Percentiles rank a stretch among this genome's conserved stretches.
These are phyloP conservation scores for Rhazya stricta DNA, from an alignment of 257 asterid species.

Conservation along the genomic window DNA sequence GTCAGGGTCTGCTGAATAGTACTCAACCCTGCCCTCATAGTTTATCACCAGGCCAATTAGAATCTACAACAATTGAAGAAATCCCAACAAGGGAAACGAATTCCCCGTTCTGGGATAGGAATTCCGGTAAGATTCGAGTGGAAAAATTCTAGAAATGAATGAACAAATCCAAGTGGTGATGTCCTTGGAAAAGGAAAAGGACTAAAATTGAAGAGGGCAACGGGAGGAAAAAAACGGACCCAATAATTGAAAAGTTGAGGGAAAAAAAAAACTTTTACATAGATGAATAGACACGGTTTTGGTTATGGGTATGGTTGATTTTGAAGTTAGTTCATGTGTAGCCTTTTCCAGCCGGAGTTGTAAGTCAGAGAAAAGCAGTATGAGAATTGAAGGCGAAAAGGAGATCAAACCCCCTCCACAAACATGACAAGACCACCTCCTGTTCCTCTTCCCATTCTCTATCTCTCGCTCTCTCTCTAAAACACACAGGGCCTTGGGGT, in stretches of 20 bases:
- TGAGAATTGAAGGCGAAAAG: conserved; percentile 48
- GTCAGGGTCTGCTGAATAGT: conserved; percentile 87
- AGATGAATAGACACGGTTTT: background rate
- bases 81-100: background rate
- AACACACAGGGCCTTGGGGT: background rate
- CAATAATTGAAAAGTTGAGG: background rate
- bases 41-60: conserved; percentile 10
- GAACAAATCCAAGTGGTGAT: background rate
- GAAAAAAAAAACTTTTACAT: background rate
- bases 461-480: conserved; percentile 22
- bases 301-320: background rate
- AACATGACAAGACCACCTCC: conserved; percentile 10
- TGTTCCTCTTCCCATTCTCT: conserved; percentile 18
- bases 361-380: conserved; percentile 3
- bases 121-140: background rate
- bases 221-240: background rate
- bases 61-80: background rate
- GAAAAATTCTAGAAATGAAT: background rate
- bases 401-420: conserved; percentile 48
- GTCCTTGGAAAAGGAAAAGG: background rate
- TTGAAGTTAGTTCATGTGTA: background rate
- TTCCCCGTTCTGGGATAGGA: conserved; percentile 1
- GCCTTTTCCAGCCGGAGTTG: background rate
- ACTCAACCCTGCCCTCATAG: conserved; percentile 85
- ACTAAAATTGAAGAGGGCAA: background rate